phyloP scores from a whole-genome alignment of 73 alveolate species.

The Paramecium bursaria region DNA sequence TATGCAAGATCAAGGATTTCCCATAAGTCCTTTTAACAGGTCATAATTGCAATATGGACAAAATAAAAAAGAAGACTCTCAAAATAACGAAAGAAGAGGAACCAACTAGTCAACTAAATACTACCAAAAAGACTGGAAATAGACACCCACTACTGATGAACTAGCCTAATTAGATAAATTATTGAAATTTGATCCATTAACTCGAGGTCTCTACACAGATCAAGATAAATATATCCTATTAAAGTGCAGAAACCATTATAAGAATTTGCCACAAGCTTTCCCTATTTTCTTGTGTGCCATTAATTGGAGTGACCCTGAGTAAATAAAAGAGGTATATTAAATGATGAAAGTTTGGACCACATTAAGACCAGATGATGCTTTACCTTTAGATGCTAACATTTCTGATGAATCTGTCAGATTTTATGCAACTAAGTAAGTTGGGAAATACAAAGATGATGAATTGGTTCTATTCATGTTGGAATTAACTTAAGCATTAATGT shows the following conservation, averaged over 20 bases:
- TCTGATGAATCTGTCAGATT: constrained; percentile 86
- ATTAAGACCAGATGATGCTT: constrained; percentile 88
- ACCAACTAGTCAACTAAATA: not conserved
- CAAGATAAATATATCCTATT: constrained; percentile 69
- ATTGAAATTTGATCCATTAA: constrained; percentile 68
- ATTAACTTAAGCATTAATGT: constrained; percentile 89
- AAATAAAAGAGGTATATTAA: constrained; percentile 70
- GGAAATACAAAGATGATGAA: constrained; percentile 85
- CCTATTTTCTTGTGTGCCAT: constrained; percentile 70
- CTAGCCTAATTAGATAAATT: constrained; percentile 66
- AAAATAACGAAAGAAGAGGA: not conserved
- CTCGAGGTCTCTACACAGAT: constrained; percentile 50
- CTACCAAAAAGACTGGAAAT: constrained; percentile 45
- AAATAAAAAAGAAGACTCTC: not conserved
- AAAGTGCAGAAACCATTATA: constrained; percentile 74
- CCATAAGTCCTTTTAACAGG: constrained; percentile 18
- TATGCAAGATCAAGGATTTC: constrained; percentile 60
- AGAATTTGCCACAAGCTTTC: constrained; percentile 65
- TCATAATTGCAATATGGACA: constrained; percentile 14
- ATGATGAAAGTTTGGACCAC: constrained; percentile 82
- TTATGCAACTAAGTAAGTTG: constrained; percentile 82
- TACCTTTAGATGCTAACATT: constrained; percentile 82
- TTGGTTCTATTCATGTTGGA: constrained; percentile 91
- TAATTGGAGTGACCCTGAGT: constrained; percentile 72
- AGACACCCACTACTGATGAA: constrained; percentile 69